Evolutionary conservation across 2,329 filamentous ascomycete genomes (phyloP).

Genomic region (Penicillium sp.): DNA sequence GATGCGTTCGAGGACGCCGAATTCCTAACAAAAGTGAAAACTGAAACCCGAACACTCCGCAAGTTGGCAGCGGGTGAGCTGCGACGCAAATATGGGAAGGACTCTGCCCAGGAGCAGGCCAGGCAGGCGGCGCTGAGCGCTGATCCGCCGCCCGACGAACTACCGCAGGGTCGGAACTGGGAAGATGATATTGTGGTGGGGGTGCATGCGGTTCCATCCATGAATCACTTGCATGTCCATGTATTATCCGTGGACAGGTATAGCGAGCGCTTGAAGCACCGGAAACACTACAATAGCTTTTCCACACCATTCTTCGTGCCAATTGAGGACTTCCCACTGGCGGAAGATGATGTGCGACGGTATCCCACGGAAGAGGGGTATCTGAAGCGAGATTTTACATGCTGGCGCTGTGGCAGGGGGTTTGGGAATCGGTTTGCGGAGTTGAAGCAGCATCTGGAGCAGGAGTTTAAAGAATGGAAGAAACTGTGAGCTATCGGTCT

Average conservation of each 20-base stretch:
- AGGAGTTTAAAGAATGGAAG: slow-evolving; percentile 76
- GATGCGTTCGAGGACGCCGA: slow-evolving; percentile 67
- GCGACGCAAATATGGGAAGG: slow-evolving; percentile 62
- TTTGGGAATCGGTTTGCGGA: slow-evolving; percentile 72
- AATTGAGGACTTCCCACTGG: slow-evolving; percentile 75
- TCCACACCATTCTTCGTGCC: slow-evolving; percentile 78
- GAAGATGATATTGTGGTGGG: slow-evolving; percentile 69
- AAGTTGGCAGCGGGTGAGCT: slow-evolving; percentile 71
- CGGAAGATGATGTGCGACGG: slow-evolving; percentile 61
- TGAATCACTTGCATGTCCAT: slow-evolving; percentile 90
- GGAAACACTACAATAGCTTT: slow-evolving; percentile 92
- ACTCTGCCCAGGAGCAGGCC: slow-evolving; percentile 61
- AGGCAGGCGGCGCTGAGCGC: slow-evolving; percentile 65
- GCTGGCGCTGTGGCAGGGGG: slow-evolving; percentile 76
- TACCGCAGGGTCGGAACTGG: slow-evolving; percentile 79
- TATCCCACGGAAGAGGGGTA: slow-evolving; percentile 57
- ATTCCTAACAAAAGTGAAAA: slow-evolving; percentile 64
- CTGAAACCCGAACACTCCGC: slow-evolving; percentile 61
- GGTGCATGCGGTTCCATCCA: slow-evolving; percentile 82
- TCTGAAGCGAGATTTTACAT: slow-evolving; percentile 64
- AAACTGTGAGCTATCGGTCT: slow-evolving; percentile 46
- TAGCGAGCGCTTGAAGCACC: slow-evolving; percentile 68
- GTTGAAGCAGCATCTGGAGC: slow-evolving; percentile 71
- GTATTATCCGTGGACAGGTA: slow-evolving; percentile 77
- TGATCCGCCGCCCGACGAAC: slow-evolving; percentile 44